These are phyloP conservation scores for Royoungia palumana DNA, from an alignment of 768 basidiomycete genomes.

Conservation along the genomic window DNA sequence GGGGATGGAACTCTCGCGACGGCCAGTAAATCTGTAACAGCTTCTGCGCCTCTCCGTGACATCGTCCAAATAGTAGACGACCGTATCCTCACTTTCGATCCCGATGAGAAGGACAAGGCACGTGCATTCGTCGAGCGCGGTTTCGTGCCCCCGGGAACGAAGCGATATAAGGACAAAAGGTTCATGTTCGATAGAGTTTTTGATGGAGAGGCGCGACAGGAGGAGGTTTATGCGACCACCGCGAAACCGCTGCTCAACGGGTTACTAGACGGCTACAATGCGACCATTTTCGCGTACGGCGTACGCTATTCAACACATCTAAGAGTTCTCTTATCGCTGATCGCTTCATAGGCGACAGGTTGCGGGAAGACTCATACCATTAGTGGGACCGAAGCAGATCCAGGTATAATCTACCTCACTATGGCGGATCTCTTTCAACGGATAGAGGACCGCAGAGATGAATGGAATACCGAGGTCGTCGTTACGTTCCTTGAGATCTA, in stretches of 20 bases:
- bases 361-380: constrained; percentile 99
- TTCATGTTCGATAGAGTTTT: constrained; percentile 98
- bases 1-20: constrained; percentile 85
- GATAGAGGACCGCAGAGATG: constrained; percentile 83
- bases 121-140: constrained; percentile 81
- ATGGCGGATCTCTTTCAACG: constrained; percentile 96
- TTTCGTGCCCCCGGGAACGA: constrained; percentile 81
- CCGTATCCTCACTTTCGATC: constrained; percentile 94
- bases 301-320: constrained; percentile 47
- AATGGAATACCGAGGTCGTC: constrained; percentile 81
- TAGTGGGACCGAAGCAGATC: constrained; percentile 83
- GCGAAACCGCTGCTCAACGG: constrained; percentile 81
- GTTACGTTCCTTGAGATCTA: constrained; percentile 99
- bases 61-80: constrained; percentile 91
- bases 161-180: constrained; percentile 93
- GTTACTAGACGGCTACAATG: constrained; percentile 91
- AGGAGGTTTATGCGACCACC: constrained; percentile 84
- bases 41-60: constrained; percentile 61
- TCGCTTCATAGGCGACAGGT: constrained; percentile 82
- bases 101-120: constrained; percentile 82
- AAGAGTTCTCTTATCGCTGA: constrained; percentile 7
- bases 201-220: constrained; percentile 73
- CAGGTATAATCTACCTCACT: constrained; percentile 93
- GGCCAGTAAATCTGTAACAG: constrained; percentile 49
- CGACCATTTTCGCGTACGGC: constrained; percentile 98